Evolutionary conservation across 1,139 yeast species (phyloP).

Genomic region (Ogataea hybrid): DNA sequence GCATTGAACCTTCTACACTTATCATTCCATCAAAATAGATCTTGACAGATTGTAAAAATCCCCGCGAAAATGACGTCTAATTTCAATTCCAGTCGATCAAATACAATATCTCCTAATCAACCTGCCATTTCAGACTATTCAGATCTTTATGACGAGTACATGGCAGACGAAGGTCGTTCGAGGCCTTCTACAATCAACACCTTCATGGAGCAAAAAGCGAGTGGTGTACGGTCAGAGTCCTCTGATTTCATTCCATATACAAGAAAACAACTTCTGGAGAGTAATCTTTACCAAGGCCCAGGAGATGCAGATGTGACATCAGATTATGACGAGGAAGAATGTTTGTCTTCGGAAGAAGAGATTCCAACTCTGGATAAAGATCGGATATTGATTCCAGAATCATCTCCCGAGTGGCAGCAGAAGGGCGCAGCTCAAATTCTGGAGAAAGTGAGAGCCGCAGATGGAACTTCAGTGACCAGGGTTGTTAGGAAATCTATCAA

Average conservation of each 20-base stretch:
- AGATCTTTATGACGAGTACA: slow-evolving; percentile 20
- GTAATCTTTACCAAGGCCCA: not conserved
- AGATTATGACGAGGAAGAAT: slow-evolving; percentile 1
- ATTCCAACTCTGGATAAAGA: slow-evolving; percentile 1
- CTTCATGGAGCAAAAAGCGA: not conserved
- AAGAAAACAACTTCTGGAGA: not conserved
- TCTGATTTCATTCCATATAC: slow-evolving; percentile 2
- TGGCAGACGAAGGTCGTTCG: slow-evolving; percentile 10
- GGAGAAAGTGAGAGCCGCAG: slow-evolving; percentile 41
- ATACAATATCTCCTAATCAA: slow-evolving; percentile 1
- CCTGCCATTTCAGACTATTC: slow-evolving; percentile 8
- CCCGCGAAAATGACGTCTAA: slow-evolving; percentile 1
- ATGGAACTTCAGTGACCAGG: slow-evolving; percentile 44
- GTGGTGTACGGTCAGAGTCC: not conserved
- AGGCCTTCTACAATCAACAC: not conserved
- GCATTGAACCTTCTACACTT: no score
- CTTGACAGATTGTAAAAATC: not conserved
- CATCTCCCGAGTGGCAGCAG: slow-evolving; percentile 31
- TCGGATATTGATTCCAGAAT: slow-evolving; percentile 9
- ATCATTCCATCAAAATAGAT: not conserved
- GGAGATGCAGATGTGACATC: not conserved
- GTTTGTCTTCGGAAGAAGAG: not conserved
- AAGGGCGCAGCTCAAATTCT: slow-evolving; percentile 54
- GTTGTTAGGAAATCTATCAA: slow-evolving; percentile 53
- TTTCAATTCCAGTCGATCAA: slow-evolving; percentile 7